Conservation (phyloP, 495 filamentous ascomycete species). For the Chaetomidium leptoderma region DNA sequence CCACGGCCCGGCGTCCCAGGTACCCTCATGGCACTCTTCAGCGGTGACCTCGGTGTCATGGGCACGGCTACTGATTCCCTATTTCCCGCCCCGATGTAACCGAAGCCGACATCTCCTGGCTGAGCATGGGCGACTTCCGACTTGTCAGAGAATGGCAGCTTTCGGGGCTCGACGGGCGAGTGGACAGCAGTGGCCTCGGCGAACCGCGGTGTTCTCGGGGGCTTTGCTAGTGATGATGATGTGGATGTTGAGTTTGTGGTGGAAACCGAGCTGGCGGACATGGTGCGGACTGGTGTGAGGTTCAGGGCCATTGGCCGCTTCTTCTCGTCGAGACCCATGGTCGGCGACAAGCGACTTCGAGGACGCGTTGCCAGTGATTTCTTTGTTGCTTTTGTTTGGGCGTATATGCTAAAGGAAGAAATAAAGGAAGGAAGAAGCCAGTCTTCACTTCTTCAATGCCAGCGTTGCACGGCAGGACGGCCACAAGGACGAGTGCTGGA, state of each 20-base stretch:
- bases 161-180: slow-evolving; percentile 66
- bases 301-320: slow-evolving; percentile 50
- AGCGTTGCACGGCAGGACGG: slow-evolving; percentile 7
- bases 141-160: slow-evolving; percentile 64
- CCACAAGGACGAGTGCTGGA: slow-evolving; percentile 24
- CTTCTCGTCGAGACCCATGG: slow-evolving; percentile 40
- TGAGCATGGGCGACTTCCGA: slow-evolving; percentile 58
- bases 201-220: slow-evolving; percentile 79
- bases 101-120: slow-evolving; percentile 84
- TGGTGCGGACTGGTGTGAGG: slow-evolving; percentile 42
- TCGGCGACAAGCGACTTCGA: slow-evolving; percentile 24
- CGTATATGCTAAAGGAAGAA: slow-evolving; percentile 14
- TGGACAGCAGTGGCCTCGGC: slow-evolving; percentile 85
- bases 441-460: slow-evolving; percentile 26
- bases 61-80: slow-evolving; percentile 48
- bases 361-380: slow-evolving; percentile 18
- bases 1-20: slow-evolving; percentile 71
- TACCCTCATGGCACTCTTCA: slow-evolving; percentile 82
- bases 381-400: slow-evolving; percentile 22
- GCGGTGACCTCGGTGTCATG: slow-evolving; percentile 64
- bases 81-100: slow-evolving; percentile 67
- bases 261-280: slow-evolving; percentile 52
- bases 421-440: slow-evolving; percentile 35
- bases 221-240: slow-evolving; percentile 59
- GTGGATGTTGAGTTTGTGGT: slow-evolving; percentile 51